These are phyloP conservation scores for Aspergillus quadrilineatus DNA, from an alignment of 2,329 filamentous ascomycete species.

Conservation along the genomic window DNA sequence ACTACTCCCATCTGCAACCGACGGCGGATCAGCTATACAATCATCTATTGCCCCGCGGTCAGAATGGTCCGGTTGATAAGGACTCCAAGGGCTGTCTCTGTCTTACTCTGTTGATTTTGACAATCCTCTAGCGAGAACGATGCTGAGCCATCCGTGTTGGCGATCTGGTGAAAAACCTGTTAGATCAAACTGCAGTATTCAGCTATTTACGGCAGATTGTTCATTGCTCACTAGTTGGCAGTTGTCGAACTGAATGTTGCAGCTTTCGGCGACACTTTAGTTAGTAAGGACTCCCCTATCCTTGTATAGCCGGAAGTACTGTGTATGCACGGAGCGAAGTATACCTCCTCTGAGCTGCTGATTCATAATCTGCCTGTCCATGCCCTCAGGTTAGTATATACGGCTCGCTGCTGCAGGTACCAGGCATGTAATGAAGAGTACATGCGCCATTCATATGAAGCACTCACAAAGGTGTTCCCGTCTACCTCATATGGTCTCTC, in stretches of 20 bases:
- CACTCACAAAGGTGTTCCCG: constrained; percentile 26
- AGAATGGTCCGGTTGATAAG: not conserved
- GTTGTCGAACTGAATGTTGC: constrained; percentile 23
- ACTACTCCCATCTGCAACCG: not conserved
- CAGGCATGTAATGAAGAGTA: not conserved
- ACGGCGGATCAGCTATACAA: not conserved
- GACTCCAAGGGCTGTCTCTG: not conserved
- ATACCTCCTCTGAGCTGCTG: constrained; percentile 24
- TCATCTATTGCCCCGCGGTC: not conserved
- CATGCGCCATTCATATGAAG: not conserved
- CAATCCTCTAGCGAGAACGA: constrained; percentile 20
- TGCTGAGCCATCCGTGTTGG: constrained; percentile 14
- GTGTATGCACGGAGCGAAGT: not conserved
- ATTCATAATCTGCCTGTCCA: constrained; percentile 19
- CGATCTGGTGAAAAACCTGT: constrained; percentile 9
- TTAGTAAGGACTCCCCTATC: not conserved
- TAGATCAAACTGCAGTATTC: not conserved
- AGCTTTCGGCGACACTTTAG: constrained; percentile 15
- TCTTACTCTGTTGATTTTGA: constrained; percentile 18
- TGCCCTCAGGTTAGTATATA: not conserved
- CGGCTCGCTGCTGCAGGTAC: not conserved
- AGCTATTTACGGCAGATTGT: not conserved
- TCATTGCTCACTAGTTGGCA: constrained; percentile 20
- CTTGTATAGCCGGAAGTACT: not conserved
- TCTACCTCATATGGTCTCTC: constrained; percentile 24